Conservation (phyloP, 2,329 filamentous ascomycete species). For the Thermoascus crustaceus region DNA sequence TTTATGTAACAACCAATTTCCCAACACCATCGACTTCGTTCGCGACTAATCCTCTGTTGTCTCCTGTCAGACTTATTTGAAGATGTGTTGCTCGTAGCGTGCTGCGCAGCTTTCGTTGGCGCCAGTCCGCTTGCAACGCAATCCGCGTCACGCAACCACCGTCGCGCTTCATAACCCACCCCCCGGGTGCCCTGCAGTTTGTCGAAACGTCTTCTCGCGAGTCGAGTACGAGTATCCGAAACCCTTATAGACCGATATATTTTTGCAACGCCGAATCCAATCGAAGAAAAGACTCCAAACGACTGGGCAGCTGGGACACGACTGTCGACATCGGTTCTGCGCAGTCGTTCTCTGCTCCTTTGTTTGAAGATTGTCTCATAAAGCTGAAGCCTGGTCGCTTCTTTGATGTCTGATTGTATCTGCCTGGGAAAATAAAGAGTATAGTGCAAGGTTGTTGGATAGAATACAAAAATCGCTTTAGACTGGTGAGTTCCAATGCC, state of each 20-base stretch:
- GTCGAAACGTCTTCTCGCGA: too few relatives aligned
- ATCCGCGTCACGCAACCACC: too few relatives aligned
- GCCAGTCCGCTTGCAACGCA: too few relatives aligned
- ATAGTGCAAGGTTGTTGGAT: constrained; percentile 11
- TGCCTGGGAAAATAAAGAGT: not conserved
- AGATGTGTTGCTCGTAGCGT: too few relatives aligned
- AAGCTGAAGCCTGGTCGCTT: constrained; percentile 24
- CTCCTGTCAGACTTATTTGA: constrained; percentile 1
- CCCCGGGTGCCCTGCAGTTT: too few relatives aligned
- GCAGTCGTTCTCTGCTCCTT: constrained; percentile 4
- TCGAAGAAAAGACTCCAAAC: not conserved
- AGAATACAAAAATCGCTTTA: constrained; percentile 22
- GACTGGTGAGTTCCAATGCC: constrained; percentile 23
- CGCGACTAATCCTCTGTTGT: constrained; percentile 4
- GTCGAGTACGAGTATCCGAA: not conserved
- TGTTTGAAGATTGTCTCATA: constrained; percentile 6
- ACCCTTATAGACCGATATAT: too few relatives aligned
- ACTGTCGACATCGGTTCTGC: not conserved
- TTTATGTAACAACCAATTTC: constrained; percentile 1
- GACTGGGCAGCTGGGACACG: not conserved
- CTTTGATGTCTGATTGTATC: too few relatives aligned
- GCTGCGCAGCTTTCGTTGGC: too few relatives aligned
- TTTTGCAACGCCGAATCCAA: too few relatives aligned
- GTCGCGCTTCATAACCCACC: too few relatives aligned
- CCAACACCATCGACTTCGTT: constrained; percentile 3